Evolutionary conservation across 768 basidiomycete genomes (phyloP), one percentile per base, ranked within the genome.

Genomic region (Coprinopsis sp.): DNA sequence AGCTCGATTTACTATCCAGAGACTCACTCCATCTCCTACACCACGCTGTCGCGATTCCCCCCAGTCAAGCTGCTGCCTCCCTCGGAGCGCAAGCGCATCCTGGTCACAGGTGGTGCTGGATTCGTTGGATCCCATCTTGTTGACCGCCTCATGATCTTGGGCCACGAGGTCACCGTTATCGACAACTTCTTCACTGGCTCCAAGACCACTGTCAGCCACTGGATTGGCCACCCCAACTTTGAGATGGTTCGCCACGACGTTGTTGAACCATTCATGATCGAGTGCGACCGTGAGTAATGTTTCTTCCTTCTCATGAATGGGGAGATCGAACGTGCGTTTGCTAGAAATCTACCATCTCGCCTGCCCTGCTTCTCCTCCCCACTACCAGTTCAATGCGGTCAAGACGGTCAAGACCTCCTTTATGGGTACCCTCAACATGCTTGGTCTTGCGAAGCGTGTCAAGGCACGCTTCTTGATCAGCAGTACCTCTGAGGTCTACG

Each of bases 141-240:
- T 44, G 96, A 99, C 71, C 81, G 96, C 39, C 81, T 98, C 52
- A 94, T 99, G 92, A 78, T 97, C 52, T 81, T 98, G 42, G 96
- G 96, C 13, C 96, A 99, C 61, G 93, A 97, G 64, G 92, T 95
- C 56, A 93, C 91, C 46, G 95, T 97, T 53, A 69, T 96, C 47
- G 95, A 98, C 74, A 97, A 97, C 71, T 99, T 99, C 65, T 99
- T 99, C 73, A 97, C 94, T 21, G 96, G 96, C 13, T 89, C 88
- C 46, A 93, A 93, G 67, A 95, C 92, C n/a, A 95, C 93, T 42
- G 88, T 97, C 53, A 84, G 85, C 54, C 88, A 92, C 58, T 95
- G 92, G 92, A 76, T 92, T 48, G 96, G 96, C 6, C 96, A 99
- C 66, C 96, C 96, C 51, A 97, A 98, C 72, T 99, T 99, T 57